Evolutionary conservation across 164 flowering plant species (phyloP), one percentile per base, ranked within the genome.

Genomic region (Vitis rupestris): DNA sequence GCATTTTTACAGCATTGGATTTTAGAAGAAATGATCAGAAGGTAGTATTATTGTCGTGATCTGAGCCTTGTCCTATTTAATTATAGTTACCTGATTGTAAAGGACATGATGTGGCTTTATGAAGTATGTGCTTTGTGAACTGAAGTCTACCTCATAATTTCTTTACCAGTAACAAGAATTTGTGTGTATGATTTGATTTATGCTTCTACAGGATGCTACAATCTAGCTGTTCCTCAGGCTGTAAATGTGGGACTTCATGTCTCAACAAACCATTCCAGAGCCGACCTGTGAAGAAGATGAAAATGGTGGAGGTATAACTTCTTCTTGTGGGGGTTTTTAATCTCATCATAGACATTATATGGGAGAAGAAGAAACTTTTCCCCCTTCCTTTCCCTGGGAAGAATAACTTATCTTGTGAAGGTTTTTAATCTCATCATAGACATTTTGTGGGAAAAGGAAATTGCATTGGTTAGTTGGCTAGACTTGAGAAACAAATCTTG

Each of bases 181-280:
- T 49, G 4, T 61, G 29, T 30, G 11, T 14, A 30, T 16, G n/a
- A 60, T 5, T n/a, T 10, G 23, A 37, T 16, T 61, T 66, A 59
- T 73, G 27, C 70, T 64, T 73, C 63, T 67, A n/a, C 81, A 95
- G 99, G 84, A 93, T 95, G 98, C 84, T 95, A 37, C 80, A 85
- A 61, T 93, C 99, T 70, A 85, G 92, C 82, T 95, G 99, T 77
- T 91, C 97, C 11, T 75, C 97, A 50, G 86, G 85, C 69, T 95
- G 99, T 80, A 89, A 88, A 65, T 95, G 99, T 82, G 98, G 97
- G 61, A 74, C 54, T 75, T 73, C 84, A 47, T 95, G 99, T 76
- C 74, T 84, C 60, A 95, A 95, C 78, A 91, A 89, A 80, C 94
- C 99, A 72, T 95, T 95, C 76, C 97, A 95, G 61, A 79, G 81